Evolutionary conservation across 768 basidiomycete genomes (phyloP), one percentile per base, ranked within the genome.

Genomic region (Termitomyces heimii): DNA sequence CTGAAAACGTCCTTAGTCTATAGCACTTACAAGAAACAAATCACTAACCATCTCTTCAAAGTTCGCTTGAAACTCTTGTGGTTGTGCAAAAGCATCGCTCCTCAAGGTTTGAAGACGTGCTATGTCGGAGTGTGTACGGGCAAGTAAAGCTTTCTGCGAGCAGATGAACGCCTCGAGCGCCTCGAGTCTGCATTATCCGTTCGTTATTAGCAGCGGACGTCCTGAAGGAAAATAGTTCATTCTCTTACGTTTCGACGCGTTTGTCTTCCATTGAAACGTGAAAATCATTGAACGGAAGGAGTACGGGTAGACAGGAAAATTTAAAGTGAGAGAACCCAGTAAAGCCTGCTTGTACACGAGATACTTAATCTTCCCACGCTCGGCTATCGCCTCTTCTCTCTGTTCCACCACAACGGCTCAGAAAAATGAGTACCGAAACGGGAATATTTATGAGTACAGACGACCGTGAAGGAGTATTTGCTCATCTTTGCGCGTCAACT

Each of bases 121-220:
- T 66, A 91, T 80, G 71, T 90, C 88, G 62, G 77, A 70, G 60
- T 82, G 79, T 29, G 86, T 85, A 32, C 79, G 79, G 49, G 77
- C 75, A 40, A 91, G 80, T 34, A 88, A 62, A 20, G 73, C 66
- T 67, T 71, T 80, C 70, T 91, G 89, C 42, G 79, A 73, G 55
- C 79, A 75, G 60, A 91, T 79, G 70, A 84, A 91, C 48, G 72
- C 72, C 63, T 82, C 79, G 63, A 91, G 85, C 75, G 85, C 85
- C 69, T 86, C 78, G 63, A 83, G 69, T 64, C 84, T 86, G 56
- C n/a, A 14, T 46, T 28, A 9, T 53, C 32, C 55, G 49, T 32
- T 52, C 56, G 52, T 35, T 48, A 37, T 34, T 37, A 22, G 28
- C 22, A 28, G 24, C 9, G n/a, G 28, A 50, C 4, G 34, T 43